Conservation (phyloP, 208 protist genomes). For the Borovskyia barvae region DNA sequence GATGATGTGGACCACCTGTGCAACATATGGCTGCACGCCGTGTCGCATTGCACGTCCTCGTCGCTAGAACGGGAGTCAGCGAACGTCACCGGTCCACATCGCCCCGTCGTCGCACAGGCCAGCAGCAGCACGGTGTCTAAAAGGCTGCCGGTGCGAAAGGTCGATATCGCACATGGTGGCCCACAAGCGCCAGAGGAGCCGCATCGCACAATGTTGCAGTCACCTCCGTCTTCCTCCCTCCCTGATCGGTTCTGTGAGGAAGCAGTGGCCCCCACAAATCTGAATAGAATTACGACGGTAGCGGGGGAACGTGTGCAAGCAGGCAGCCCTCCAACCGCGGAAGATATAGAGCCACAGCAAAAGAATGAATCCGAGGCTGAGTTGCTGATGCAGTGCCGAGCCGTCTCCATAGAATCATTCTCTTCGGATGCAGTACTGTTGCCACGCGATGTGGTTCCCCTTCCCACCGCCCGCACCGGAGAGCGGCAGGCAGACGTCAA, state of each 20-base stretch:
- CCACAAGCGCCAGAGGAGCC: no score
- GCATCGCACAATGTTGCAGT: no score
- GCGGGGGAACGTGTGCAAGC: no score
- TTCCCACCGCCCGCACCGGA: constrained; percentile 4
- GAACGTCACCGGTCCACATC: constrained; percentile 27
- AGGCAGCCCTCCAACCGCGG: no score
- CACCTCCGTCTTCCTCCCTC: not conserved
- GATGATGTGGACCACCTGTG: constrained; percentile 66
- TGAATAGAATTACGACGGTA: no score
- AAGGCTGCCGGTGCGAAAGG: no score
- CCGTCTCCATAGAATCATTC: constrained; percentile 9
- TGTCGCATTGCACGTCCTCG: constrained; percentile 14
- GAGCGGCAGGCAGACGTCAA: no score
- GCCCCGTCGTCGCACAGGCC: not conserved
- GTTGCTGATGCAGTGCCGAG: not conserved
- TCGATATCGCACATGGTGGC: no score
- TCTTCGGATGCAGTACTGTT: constrained; percentile 2
- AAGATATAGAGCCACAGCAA: no score
- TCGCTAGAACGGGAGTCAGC: not conserved
- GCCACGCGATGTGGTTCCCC: constrained; percentile 9
- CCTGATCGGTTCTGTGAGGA: not conserved
- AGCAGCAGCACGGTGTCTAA: no score
- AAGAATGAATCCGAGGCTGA: no score
- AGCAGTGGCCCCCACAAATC: no score
- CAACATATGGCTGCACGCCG: constrained; percentile 57